Conservation (phyloP, 441 rosid species). For the Arabidopsis hybrid region DNA sequence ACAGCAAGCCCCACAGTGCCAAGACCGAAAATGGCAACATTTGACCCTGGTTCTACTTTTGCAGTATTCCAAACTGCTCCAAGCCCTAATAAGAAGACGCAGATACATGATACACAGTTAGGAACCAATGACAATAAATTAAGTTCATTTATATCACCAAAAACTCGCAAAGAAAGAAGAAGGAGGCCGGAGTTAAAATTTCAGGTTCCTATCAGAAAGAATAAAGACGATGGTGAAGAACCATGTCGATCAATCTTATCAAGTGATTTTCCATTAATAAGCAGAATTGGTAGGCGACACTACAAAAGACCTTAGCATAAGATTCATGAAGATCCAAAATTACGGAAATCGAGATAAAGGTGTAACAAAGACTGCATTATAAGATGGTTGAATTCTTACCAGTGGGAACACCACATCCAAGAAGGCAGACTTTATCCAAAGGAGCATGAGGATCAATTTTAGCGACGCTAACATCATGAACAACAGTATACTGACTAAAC, state of each 20-base stretch:
- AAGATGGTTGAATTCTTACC: slow-evolving; percentile 50
- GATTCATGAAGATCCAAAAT: too few relatives aligned
- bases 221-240: neutral
- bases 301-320: too few relatives aligned
- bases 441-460: slow-evolving; percentile 93
- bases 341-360: neutral
- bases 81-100: slow-evolving; percentile 60
- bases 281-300: neutral
- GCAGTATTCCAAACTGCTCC: slow-evolving; percentile 99
- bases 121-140: neutral
- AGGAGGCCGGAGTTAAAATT: neutral
- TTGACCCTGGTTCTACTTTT: slow-evolving; percentile 92
- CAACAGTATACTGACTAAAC: slow-evolving; percentile 59
- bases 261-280: neutral
- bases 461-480: slow-evolving; percentile 91
- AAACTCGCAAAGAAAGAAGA: neutral
- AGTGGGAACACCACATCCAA: slow-evolving; percentile 98
- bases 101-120: slow-evolving; percentile 22
- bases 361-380: neutral
- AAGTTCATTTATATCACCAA: neutral
- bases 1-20: slow-evolving; percentile 98
- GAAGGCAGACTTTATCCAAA: slow-evolving; percentile 95
- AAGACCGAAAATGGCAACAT: slow-evolving; percentile 93
- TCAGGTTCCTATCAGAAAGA: neutral
- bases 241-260: neutral